Evolutionary conservation across 2,329 filamentous ascomycete species (phyloP).

Genomic region (Fusarium brachygibbosum): DNA sequence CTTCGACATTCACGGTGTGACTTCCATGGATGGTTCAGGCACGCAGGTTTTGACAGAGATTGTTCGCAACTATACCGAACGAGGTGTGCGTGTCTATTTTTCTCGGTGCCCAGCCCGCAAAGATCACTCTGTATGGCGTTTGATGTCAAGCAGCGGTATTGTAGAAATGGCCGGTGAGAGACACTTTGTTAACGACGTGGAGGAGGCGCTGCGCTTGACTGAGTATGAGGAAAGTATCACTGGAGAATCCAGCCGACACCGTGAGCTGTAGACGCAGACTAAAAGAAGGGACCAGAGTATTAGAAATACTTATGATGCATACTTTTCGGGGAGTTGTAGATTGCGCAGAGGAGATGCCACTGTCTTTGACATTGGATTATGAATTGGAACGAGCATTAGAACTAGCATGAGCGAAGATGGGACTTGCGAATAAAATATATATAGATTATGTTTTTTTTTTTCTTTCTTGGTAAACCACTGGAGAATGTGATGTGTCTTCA

Average conservation of each 20-base stretch:
- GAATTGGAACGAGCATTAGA: constrained; percentile 18
- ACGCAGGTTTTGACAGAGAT: constrained; percentile 94
- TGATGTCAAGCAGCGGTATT: constrained; percentile 86
- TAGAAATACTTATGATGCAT: background rate
- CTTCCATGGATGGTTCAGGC: constrained; percentile 91
- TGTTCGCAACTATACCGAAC: constrained; percentile 81
- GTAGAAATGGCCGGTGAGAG: constrained; percentile 80
- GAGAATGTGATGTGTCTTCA: too few species aligned
- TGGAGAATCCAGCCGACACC: constrained; percentile 41
- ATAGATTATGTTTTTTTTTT: too few species aligned
- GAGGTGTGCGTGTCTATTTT: constrained; percentile 84
- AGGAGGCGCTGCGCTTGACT: constrained; percentile 84
- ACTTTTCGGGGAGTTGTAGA: background rate
- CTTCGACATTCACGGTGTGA: constrained; percentile 98
- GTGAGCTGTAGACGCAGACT: constrained; percentile 13
- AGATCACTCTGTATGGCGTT: constrained; percentile 72
- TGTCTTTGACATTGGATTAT: constrained; percentile 3
- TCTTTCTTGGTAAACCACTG: too few species aligned
- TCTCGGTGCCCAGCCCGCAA: constrained; percentile 65
- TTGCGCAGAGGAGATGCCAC: constrained; percentile 31
- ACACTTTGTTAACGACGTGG: constrained; percentile 86
- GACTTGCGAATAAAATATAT: background rate
- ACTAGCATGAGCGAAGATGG: background rate
- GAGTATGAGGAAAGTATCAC: constrained; percentile 73
- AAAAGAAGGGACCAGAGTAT: constrained; percentile 3